Conservation (phyloP, 1,284 basidiomycete genomes). For the Tilletiaria anomala region DNA sequence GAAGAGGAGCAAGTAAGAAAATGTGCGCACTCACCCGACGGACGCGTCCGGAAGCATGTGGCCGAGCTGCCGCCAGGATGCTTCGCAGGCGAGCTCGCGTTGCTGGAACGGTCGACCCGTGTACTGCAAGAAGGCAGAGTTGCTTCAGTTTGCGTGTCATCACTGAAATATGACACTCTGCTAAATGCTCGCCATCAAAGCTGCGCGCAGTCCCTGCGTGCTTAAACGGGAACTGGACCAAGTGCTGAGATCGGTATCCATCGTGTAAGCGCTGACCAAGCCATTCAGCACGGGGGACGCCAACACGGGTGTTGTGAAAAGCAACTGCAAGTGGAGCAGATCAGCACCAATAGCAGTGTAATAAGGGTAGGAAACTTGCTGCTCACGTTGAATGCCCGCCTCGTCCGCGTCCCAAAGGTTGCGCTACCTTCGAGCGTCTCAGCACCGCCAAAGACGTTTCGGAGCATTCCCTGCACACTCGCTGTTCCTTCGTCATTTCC, state of each 20-base stretch:
- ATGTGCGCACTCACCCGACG: slow-evolving; percentile 3
- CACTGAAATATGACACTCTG: not conserved
- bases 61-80: slow-evolving; percentile 13
- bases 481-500: slow-evolving; percentile 78
- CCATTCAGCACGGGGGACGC: not conserved
- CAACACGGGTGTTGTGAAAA: not conserved
- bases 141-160: not conserved
- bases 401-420: slow-evolving; percentile 74
- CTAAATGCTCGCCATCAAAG: too few relatives aligned
- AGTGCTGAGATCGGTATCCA: not conserved
- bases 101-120: slow-evolving; percentile 3
- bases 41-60: slow-evolving; percentile 20
- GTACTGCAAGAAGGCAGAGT: not conserved
- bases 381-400: slow-evolving; percentile 57
- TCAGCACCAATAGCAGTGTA: not conserved
- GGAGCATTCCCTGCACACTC: slow-evolving; percentile 24
- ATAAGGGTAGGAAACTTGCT: too few relatives aligned
- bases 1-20: not conserved
- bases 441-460: slow-evolving; percentile 77
- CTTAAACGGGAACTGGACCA: too few relatives aligned
- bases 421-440: slow-evolving; percentile 74
- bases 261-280: not conserved
- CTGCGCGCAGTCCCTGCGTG: too few relatives aligned
- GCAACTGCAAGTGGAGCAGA: not conserved
- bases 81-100: slow-evolving; percentile 32